Evolutionary conservation across 2,329 filamentous ascomycete species (phyloP).

Genomic region (Rhinocladiella similis): DNA sequence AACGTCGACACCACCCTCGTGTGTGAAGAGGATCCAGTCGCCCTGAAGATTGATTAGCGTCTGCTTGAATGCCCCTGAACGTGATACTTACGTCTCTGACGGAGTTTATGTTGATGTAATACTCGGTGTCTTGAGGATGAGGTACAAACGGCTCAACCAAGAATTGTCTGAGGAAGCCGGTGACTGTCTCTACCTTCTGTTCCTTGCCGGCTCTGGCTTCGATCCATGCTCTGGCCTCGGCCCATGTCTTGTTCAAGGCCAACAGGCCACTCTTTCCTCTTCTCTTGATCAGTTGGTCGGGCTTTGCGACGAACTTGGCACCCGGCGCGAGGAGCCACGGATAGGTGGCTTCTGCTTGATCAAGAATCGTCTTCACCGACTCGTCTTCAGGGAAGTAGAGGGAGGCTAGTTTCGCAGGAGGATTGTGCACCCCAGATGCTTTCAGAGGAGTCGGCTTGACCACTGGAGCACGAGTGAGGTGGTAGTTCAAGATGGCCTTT

Average conservation of each 20-base stretch:
- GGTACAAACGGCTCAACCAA: conserved; percentile 98
- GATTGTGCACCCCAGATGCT: conserved; percentile 80
- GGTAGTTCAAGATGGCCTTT: conserved; percentile 99
- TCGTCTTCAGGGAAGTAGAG: conserved; percentile 91
- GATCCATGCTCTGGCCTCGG: conserved; percentile 92
- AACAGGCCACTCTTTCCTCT: conserved; percentile 98
- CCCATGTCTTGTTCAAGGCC: conserved; percentile 95
- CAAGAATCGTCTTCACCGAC: conserved; percentile 77
- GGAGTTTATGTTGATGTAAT: conserved; percentile 99
- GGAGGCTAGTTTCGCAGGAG: conserved; percentile 84
- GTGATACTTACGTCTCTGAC: conserved; percentile 86
- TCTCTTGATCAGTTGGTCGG: conserved; percentile 99
- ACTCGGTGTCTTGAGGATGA: conserved; percentile 92
- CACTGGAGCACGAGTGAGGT: conserved; percentile 93
- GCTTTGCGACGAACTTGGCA: conserved; percentile 96
- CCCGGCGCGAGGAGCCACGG: conserved; percentile 85
- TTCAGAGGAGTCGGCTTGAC: conserved; percentile 98
- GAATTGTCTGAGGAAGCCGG: conserved; percentile 89
- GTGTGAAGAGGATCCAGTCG: conserved; percentile 99
- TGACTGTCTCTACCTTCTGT: conserved; percentile 88
- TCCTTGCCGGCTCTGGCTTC: conserved; percentile 87
- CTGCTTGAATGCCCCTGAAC: too few relatives aligned
- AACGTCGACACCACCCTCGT: conserved; percentile 99
- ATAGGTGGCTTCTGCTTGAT: conserved; percentile 95
- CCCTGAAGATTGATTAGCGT: conserved; percentile 59